Evolutionary conservation across 2,329 filamentous ascomycete species (phyloP), one percentile per base, ranked within the genome.

Genomic region (Scleromitrula shiraiana): DNA sequence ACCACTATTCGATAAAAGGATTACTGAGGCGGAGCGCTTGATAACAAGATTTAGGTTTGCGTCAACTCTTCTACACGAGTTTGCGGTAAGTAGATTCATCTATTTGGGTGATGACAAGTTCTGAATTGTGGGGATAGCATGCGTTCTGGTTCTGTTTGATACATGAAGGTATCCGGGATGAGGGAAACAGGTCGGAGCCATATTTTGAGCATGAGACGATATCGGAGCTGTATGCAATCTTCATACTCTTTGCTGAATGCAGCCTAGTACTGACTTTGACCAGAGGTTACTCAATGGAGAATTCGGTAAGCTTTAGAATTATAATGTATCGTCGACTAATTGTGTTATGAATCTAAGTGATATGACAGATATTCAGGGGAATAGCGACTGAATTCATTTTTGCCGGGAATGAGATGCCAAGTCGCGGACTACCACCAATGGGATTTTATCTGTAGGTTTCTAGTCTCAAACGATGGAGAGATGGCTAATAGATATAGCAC

Each of bases 261-360:
- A 30, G 29, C 29, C 29, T 4, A 12, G 14, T 46, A 12, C 43
- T 46, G 8, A 46, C 22, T 29, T 4, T 3, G 4, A 2, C 17
- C 14, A 46, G 43, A 29, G 43, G 43, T 5, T 46, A 29, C 9
- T 46, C 43, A 5, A 46, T 46, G 43, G 43, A 46, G 24, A 46
- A 30, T 12, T 38, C 29, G 12, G 43, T 46, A 12, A 23, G 42
- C 23, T 12, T 5, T 14, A 30, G n/a, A 12, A 30, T 14, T n/a
- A n/a, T n/a, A n/a, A 5, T 30, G n/a, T 10, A 30, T 14, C 4
- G 10, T 3, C 9, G 10, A 5, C n/a, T 30, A 5, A 14, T 14
- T 30, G 10, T 4, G n/a, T 3, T 30, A 12, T 14, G 10, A 30
- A 30, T 14, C 29, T 12, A 12, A 4, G n/a, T 46, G 35, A 46